Conservation (phyloP, 2,329 filamentous ascomycete genomes). For the Ophiostoma sp. region DNA sequence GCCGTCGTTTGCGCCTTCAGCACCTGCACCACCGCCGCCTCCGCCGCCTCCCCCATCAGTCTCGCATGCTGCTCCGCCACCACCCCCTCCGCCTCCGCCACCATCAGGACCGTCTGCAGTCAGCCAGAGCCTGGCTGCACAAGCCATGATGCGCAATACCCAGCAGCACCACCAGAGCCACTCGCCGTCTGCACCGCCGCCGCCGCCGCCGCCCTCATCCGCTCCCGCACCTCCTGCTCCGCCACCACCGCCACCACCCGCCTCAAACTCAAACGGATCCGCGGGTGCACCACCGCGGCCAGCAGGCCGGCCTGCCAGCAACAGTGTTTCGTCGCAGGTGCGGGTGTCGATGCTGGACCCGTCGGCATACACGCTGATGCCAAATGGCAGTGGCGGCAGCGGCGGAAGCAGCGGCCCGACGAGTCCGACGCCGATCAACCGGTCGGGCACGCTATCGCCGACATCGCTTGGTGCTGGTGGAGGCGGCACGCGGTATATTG, state of each 20-base stretch:
- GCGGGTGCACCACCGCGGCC: conserved; percentile 29
- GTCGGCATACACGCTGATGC: conserved; percentile 66
- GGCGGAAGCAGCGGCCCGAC: conserved; percentile 32
- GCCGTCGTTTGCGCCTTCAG: conserved; percentile 32
- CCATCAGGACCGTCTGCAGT: conserved; percentile 33
- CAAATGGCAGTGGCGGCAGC: conserved; percentile 57
- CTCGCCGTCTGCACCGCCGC: conserved; percentile 30
- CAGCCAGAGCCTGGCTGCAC: conserved; percentile 37
- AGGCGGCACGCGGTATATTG: conserved; percentile 44
- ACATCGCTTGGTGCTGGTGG: conserved; percentile 26
- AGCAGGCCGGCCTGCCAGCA: conserved; percentile 32
- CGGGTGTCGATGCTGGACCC: conserved; percentile 64
- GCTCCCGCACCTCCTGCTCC: conserved; percentile 32
- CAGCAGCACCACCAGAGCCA: conserved; percentile 25
- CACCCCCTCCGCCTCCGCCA: conserved; percentile 35
- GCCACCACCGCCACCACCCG: conserved; percentile 18
- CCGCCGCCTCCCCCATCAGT: conserved; percentile 33
- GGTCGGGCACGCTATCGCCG: conserved; percentile 27
- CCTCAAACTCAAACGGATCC: conserved; percentile 25
- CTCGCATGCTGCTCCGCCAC: conserved; percentile 36
- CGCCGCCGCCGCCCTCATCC: conserved; percentile 27
- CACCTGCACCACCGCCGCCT: conserved; percentile 35
- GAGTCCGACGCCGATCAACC: conserved; percentile 39
- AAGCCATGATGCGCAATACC: conserved; percentile 38
- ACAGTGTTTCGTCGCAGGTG: conserved; percentile 42